Base-by-base conservation (phyloP, 2,329 filamentous ascomycete genomes). In the Aspergillus sp. region DNA sequence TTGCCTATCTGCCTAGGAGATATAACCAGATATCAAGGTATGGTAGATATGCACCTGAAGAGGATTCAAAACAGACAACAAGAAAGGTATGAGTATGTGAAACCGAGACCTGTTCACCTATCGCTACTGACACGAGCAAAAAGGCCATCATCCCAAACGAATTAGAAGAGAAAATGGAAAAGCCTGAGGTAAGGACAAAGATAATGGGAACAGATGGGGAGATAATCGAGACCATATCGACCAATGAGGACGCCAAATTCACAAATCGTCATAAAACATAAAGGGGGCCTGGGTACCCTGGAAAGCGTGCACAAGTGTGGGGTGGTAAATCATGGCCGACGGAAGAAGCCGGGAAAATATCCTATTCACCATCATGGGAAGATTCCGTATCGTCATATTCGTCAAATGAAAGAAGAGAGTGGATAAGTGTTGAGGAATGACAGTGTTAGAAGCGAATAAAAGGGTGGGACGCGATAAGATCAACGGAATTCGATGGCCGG, bases 401-500 rank as follows among this genome's bases (percentile, higher is more conserved):
- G 49, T 49, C 17, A 40, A 45, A 10, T 40, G 46, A 17, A 47
- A 51, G 30, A 35, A 26, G 24, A 26, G 24, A 26, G 24, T 5
- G 24, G 24, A 26, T 26, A 26, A 26, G 9, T 26, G 9, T 26
- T 5, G 32, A 36, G 26, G 33, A 32, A 43, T 32, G 32, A 49
- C 32, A 20, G 20, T n/a, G 38, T 47, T 14, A 44, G 13, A 41
- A 26, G 35, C 40, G 32, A 42, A 45, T 38, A 44, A 22, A 16
- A 42, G 42, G n/a, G 47, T 45, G 22, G 43, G 17, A 17, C 20
- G 49, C 41, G 24, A 47, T 42, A 30, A 45, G 24, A 47, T 87
- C 76, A 93, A 73, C 88, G 82, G 71, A 97, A 96, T 74, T 99
- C 94, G 74, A 95, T 83, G 56, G 90, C 88, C 63, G 85, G 84